Evolutionary conservation across 1,284 basidiomycete genomes (phyloP), one percentile per base, ranked within the genome.

Genomic region (Thecaphora frezii): DNA sequence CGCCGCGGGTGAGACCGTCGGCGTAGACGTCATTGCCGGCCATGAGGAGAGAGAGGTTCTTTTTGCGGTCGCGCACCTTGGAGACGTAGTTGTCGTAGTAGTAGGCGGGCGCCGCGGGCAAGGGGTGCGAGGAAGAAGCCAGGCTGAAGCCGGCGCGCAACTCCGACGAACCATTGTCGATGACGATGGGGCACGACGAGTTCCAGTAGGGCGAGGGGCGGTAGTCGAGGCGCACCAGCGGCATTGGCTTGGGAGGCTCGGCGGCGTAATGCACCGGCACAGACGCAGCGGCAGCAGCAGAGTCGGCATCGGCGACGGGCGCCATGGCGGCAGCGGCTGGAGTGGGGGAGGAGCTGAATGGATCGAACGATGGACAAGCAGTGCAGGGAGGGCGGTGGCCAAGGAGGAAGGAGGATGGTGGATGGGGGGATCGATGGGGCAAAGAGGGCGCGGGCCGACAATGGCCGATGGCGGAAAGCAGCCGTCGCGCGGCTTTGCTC

Each of bases 81-180:
- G 73, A 73, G 33, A 77, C 67, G 40, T 77, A 58, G 41, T 67
- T 76, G 48, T 76, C 74, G 50, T 66, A 76, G 4, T 46, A 55
- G 33, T 36, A 3, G 14, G 10, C 21, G 54, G 5, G 3, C 3
- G 46, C 23, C 12, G 39, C n/a, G 52, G 42, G 16, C 42, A 43
- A 1, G 54, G 14, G 44, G 44, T 49, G 54, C 22, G 58, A 12
- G 12, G 44, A 82, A 3, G 81, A 81, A 98, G n/a, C 93, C 94
- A n/a, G n/a, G n/a, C n/a, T n/a, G 80, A 91, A 98, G n/a, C 93
- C 94, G 72, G 91, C 97, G 41, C 93, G 87, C 53, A 97, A 83
- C 53, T 84, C 87, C 36, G 88, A 89, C 5, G 91, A 87, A 54
- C 93, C 94, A 79, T 96, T 93, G 84, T 97, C 93, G 69, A 97